Evolutionary conservation across 192 early-diverging fungal species (phyloP), one percentile per base, ranked within the genome.

Genomic region (Podila minutissima): DNA sequence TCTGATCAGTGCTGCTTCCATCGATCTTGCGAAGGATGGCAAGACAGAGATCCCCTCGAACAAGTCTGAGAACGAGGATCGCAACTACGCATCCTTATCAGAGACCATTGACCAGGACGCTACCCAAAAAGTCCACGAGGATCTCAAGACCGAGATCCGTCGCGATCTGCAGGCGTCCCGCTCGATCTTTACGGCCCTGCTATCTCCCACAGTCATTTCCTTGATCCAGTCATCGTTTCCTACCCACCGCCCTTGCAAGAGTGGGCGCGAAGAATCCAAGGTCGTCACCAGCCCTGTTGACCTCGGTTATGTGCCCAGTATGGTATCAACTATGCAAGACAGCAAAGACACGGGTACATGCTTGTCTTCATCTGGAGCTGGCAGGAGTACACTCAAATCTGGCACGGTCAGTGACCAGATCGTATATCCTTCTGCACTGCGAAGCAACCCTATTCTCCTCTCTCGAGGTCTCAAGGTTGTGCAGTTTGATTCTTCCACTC

Each of bases 211-310:
- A 22, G 53, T 55, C 53, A 55, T 26, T 10, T 55, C 53, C 17
- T 55, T 55, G 22, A 55, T 55, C 24, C 53, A 55, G 53, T 55
- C 53, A 26, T 55, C 53, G 53, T 55, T 55, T n/a, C 53, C 53
- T 24, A 1, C 35, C 35, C 53, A 26, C 17, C 53, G 53, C 24
- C 24, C 5, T 26, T n/a, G 53, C 53, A 55, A 55, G 53, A 26
- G 53, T 55, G 53, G 53, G 5, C 24, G 53, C 7, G 24, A 55
- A n/a, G n/a, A 55, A 22, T 24, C 53, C 8, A 55, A 55, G n/a
- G 22, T 26, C 19, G 24, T 22, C n/a, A 55, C 53, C 8, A 55
- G 53, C 53, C 53, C 53, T 24, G 53, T 55, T 1, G 6, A 22
- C n/a, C 11, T 55, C 1, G 53, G 53, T 5, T 55, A n/a, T 55